Evolutionary conservation across 371 early-diverging fungal genomes (phyloP), one percentile per base, ranked within the genome.

Genomic region (Mucor circinelloides): DNA sequence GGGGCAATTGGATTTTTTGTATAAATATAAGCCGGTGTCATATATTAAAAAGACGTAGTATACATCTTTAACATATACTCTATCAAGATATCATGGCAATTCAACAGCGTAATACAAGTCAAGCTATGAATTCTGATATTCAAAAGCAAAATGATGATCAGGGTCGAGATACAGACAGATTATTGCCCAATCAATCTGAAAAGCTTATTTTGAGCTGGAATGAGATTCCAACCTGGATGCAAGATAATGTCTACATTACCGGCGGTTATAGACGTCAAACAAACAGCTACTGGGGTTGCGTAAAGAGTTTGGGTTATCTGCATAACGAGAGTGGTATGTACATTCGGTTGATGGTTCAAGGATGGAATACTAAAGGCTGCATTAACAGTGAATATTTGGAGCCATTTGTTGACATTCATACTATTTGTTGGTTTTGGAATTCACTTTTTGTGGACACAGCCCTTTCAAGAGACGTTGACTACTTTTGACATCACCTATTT

Each of bases 321-420:
- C 97, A 97, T 79, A 97, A 97, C 77, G 97, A 97, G 75, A 90
- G 87, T 55, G 92, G 92, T 82, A 83, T 42, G 57, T 54, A 2
- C 15, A 15, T 19, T 54, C 13, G 38, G 27, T 46, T n/a, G 28
- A 23, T 19, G n/a, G 23, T 21, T 34, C 30, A 52, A 64, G 63
- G 28, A 30, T 42, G 32, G 10, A 30, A 31, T 13, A 59, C 23
- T 32, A 7, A 57, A 30, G 12, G 13, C 28, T 23, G 19, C 13
- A 50, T 54, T 30, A 10, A n/a, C 25, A 89, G 89, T 89, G 48
- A 97, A 96, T 73, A 91, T 97, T 40, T 91, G 91, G 85, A 88
- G 94, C 19, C 97, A 97, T 74, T 68, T 92, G 23, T 32, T 92
- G 13, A 95, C 95, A 30, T 85, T 89, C 2, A 55, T 94, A 17